A percentile compares a stretch with the other conserved stretches of the same genome.
phyloP scores from a whole-genome alignment of 116 monocot genomes.

The Trichopus zeylanicus region DNA sequence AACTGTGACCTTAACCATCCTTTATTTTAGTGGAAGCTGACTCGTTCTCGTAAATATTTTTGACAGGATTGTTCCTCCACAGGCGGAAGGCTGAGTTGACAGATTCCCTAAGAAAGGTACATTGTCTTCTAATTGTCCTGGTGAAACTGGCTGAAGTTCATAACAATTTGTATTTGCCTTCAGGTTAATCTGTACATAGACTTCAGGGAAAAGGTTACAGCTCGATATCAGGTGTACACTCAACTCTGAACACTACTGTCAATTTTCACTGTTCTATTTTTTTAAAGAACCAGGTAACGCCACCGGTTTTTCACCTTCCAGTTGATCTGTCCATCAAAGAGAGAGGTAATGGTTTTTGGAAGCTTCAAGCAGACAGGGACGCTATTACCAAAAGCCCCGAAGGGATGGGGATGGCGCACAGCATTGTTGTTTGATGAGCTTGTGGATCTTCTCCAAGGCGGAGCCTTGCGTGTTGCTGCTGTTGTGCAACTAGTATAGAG shows the following conservation, averaged over 20 bases:
- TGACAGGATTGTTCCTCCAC: slow-evolving; percentile 85
- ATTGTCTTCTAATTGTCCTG: neutral
- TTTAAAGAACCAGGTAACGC: neutral
- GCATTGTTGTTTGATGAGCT: slow-evolving; percentile 94
- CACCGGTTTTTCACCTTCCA: slow-evolving; percentile 4
- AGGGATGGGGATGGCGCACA: slow-evolving; percentile 99
- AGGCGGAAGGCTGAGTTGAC: slow-evolving; percentile 82
- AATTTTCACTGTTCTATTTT: neutral
- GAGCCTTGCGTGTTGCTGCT: slow-evolving; percentile 70
- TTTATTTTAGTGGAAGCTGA: neutral
- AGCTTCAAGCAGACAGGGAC: slow-evolving; percentile 92
- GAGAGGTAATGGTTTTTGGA: slow-evolving; percentile 93
- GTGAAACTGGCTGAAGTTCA: neutral
- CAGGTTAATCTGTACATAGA: slow-evolving; percentile 89
- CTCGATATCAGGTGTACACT: slow-evolving; percentile 82
- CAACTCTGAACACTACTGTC: neutral
- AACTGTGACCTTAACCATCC: neutral
- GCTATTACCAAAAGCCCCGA: slow-evolving; percentile 89
- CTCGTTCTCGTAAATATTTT: neutral
- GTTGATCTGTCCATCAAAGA: slow-evolving; percentile 98
- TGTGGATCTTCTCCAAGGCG: slow-evolving; percentile 80
- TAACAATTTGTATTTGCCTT: slow-evolving; percentile 3
- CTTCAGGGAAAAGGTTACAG: slow-evolving; percentile 92
- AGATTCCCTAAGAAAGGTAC: slow-evolving; percentile 82
- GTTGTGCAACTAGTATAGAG: slow-evolving; percentile 76